phyloP scores from a whole-genome alignment of 2,329 filamentous ascomycete species.

The Daldinia sp. region DNA sequence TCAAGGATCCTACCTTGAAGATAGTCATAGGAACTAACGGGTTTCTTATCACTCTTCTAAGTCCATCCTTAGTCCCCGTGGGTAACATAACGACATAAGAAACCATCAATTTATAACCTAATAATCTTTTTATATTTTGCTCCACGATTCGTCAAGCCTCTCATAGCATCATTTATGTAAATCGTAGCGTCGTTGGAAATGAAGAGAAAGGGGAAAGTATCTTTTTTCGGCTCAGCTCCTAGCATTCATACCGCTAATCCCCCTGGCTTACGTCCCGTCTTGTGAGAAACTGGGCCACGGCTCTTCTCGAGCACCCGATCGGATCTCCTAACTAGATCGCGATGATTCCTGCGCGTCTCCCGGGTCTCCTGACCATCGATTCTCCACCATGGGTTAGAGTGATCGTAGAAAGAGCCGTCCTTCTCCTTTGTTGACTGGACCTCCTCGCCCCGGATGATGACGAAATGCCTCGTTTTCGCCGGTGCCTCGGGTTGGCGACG shows the following conservation, averaged over 20 bases:
- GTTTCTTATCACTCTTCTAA: not conserved
- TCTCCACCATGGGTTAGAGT: slow-evolving; percentile 41
- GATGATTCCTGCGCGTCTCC: slow-evolving; percentile 27
- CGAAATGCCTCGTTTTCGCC: slow-evolving; percentile 21
- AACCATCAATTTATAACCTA: not conserved
- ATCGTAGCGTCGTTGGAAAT: not conserved
- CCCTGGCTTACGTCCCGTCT: not conserved
- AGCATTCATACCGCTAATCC: not conserved
- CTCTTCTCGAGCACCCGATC: slow-evolving; percentile 3
- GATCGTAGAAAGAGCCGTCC: slow-evolving; percentile 31
- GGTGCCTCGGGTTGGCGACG: slow-evolving; percentile 26
- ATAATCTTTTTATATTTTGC: not conserved
- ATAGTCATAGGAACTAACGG: not conserved
- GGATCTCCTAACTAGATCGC: slow-evolving; percentile 29
- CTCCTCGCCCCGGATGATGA: slow-evolving; percentile 39
- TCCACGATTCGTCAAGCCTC: not conserved
- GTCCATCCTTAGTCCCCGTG: not conserved
- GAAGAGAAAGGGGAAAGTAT: not conserved
- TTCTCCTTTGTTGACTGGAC: slow-evolving; percentile 38
- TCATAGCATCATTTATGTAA: slow-evolving; percentile 4
- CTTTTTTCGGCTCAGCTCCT: not conserved
- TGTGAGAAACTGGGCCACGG: not conserved
- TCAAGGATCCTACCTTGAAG: not conserved
- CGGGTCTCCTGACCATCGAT: slow-evolving; percentile 34
- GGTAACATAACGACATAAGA: not conserved